These are phyloP conservation scores for Lupinus albus DNA, from an alignment of 306 rosid genomes.

Conservation along the genomic window DNA sequence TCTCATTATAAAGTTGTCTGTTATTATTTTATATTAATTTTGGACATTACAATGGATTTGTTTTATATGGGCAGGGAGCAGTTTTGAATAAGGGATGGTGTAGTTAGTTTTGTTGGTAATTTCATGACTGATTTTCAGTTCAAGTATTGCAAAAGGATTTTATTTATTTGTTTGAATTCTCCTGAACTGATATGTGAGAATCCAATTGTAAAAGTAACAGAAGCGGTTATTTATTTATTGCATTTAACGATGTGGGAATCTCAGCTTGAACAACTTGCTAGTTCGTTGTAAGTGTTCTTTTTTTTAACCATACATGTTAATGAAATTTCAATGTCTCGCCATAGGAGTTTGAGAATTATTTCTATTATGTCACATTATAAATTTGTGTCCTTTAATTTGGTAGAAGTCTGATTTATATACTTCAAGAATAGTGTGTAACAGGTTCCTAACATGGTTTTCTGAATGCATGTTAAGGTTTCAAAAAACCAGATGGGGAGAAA, in stretches of 20 bases:
- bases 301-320: constrained; percentile 1
- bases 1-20: background rate
- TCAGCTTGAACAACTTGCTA: background rate
- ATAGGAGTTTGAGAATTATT: background rate
- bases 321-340: no score
- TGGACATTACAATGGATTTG: constrained; percentile 1
- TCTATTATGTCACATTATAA: constrained; percentile 7
- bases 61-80: no score
- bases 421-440: constrained; percentile 10
- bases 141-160: constrained; percentile 15
- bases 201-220: background rate
- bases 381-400: constrained; percentile 25
- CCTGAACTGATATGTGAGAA: constrained; percentile 23
- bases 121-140: no score
- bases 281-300: background rate
- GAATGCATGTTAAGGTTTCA: constrained; percentile 68
- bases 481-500: constrained; percentile 96
- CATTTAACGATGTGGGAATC: constrained; percentile 25
- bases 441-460: constrained; percentile 52
- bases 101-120: no score
- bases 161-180: background rate
- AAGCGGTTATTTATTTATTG: background rate
- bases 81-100: no score
- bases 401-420: background rate
- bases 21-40: background rate